A percentile compares a stretch with the other conserved stretches of the same genome.
Evolutionary conservation across 2,329 filamentous ascomycete species (phyloP).

Genomic region (Pseudocercospora fijiensis): DNA sequence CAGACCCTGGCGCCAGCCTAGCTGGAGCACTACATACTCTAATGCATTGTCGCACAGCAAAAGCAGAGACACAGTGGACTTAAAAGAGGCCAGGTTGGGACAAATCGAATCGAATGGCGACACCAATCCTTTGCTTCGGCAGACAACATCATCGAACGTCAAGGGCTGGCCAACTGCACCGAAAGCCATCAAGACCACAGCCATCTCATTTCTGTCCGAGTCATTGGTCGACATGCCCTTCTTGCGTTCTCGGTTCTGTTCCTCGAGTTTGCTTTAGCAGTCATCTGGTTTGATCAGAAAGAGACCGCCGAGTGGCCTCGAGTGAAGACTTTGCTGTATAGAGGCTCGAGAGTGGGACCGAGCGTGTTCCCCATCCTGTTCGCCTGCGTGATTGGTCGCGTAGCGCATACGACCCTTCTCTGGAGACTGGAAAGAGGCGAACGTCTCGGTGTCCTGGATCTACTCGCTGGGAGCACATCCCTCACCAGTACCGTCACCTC

Average conservation of each 20-base stretch:
- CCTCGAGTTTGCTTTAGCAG: neutral
- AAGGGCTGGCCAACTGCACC: neutral
- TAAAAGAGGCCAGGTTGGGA: neutral
- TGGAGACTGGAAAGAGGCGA: constrained; percentile 3
- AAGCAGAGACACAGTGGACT: neutral
- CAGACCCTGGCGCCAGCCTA: neutral
- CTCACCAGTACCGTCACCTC: constrained; percentile 2
- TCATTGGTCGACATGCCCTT: neutral
- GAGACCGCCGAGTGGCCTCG: neutral
- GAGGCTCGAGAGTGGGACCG: neutral
- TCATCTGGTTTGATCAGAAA: neutral
- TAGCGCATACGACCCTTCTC: neutral
- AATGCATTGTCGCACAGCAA: neutral
- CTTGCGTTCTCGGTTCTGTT: neutral
- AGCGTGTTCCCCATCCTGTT: constrained; percentile 5
- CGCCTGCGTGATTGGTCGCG: neutral
- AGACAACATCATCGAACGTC: neutral
- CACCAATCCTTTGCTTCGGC: neutral
- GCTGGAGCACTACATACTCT: neutral
- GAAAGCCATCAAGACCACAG: neutral
- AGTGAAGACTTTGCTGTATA: neutral
- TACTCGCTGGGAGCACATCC: constrained; percentile 1
- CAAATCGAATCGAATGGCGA: neutral
- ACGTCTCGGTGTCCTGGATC: neutral
- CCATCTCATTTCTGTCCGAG: neutral